phyloP scores from a whole-genome alignment of 1,284 basidiomycete genomes.

The Cutaneotrichosporon daszewskae region DNA sequence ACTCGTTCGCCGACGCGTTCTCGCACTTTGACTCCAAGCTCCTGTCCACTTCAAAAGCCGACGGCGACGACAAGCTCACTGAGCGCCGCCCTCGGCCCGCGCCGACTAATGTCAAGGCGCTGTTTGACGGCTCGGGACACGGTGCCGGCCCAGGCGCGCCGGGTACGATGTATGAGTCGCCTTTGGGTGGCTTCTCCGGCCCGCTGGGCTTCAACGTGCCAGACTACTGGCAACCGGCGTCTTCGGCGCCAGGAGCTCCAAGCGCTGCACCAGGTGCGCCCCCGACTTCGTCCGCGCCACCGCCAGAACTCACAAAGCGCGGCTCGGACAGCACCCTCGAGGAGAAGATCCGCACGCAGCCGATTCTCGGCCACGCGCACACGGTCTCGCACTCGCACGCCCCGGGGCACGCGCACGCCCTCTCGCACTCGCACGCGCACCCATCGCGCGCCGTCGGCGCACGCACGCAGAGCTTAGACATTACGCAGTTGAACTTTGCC shows the following conservation, averaged over 20 bases:
- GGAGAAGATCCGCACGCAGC: conserved; percentile 52
- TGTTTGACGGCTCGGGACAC: conserved; percentile 77
- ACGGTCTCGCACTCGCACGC: conserved; percentile 10
- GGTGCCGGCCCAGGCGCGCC: conserved; percentile 19
- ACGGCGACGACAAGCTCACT: conserved; percentile 57
- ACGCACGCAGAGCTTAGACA: conserved; percentile 48
- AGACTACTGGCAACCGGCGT: conserved; percentile 27
- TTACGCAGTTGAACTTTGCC: conserved; percentile 45
- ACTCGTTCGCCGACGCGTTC: conserved; percentile 91
- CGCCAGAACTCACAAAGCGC: conserved; percentile 70
- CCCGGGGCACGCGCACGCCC: conserved; percentile 15
- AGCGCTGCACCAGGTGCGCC: conserved; percentile 15
- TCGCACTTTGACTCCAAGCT: conserved; percentile 96
- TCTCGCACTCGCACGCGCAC: conserved; percentile 25
- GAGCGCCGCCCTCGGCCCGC: conserved; percentile 66
- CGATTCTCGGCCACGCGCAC: conserved; percentile 7
- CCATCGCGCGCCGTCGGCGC: conserved; percentile 34
- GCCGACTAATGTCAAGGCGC: conserved; percentile 88
- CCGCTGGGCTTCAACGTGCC: conserved; percentile 26
- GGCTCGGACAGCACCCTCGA: conserved; percentile 83
- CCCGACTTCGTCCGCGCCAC: conserved; percentile 50
- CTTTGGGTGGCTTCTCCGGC: conserved; percentile 17
- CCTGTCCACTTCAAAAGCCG: conserved; percentile 61
- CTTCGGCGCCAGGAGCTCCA: conserved; percentile 42
- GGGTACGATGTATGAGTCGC: background rate